A percentile compares a stretch with the other conserved stretches of the same genome.
Evolutionary conservation across 306 rosid genomes (phyloP).

Genomic region (Abrus pulchellus): DNA sequence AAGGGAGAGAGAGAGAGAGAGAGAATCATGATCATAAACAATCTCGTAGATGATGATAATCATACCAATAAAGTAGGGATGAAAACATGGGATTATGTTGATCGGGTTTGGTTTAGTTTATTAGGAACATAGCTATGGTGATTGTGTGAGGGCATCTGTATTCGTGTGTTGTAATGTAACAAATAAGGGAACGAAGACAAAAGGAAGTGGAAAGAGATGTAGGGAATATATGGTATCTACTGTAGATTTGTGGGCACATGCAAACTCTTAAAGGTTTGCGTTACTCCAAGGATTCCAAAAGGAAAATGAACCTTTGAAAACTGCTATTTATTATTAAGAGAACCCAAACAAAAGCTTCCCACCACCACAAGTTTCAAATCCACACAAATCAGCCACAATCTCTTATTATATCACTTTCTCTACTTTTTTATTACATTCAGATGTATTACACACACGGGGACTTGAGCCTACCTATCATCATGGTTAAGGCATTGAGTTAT

Average conservation of each 20-base stretch:
- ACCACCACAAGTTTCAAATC: conserved; percentile 57
- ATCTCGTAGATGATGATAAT: conserved; percentile 1
- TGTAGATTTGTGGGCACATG: conserved; percentile 88
- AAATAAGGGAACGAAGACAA: conserved; percentile 59
- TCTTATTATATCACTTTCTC: conserved; percentile 62
- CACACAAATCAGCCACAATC: conserved; percentile 64
- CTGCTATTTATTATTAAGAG: conserved; percentile 39
- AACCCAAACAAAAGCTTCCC: conserved; percentile 41
- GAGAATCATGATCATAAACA: not conserved
- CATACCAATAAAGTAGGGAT: conserved; percentile 38
- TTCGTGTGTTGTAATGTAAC: conserved; percentile 28
- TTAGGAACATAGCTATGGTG: conserved; percentile 43
- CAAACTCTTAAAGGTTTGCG: conserved; percentile 56
- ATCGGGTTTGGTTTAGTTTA: conserved; percentile 52
- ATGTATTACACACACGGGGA: conserved; percentile 60
- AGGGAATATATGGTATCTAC: conserved; percentile 82
- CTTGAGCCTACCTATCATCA: conserved; percentile 54
- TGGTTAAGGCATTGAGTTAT: not conserved
- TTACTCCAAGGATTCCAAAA: conserved; percentile 57
- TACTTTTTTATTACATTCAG: conserved; percentile 31
- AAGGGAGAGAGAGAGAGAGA: no score
- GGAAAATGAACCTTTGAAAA: conserved; percentile 53
- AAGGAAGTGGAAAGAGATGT: conserved; percentile 76
- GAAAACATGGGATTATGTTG: conserved; percentile 63
- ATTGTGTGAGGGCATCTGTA: conserved; percentile 18